Conservation (phyloP, 1,284 basidiomycete genomes). For the Marasmius sp. region DNA sequence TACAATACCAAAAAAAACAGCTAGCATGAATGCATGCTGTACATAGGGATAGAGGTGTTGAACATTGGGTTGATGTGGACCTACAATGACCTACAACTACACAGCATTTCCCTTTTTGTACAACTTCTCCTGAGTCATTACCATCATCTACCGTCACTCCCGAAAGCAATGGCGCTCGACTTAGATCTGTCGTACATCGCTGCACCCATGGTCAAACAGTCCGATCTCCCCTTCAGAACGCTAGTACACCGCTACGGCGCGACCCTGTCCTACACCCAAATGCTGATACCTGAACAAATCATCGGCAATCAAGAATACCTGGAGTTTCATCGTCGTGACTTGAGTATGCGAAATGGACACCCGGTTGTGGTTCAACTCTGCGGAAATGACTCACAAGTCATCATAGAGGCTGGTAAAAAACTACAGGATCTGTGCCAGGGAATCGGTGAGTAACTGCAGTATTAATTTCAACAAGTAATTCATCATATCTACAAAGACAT, state of each 20-base stretch:
- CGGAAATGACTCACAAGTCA: constrained; percentile 60
- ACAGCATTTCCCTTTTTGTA: too few species aligned
- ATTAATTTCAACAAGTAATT: neutral
- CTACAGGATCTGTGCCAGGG: constrained; percentile 61
- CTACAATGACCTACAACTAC: too few species aligned
- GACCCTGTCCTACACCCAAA: constrained; percentile 69
- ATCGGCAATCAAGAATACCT: constrained; percentile 61
- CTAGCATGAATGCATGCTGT: too few species aligned
- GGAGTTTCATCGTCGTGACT: constrained; percentile 55
- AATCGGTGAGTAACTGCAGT: constrained; percentile 50
- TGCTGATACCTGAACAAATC: constrained; percentile 61
- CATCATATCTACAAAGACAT: constrained; percentile 13
- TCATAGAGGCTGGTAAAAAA: constrained; percentile 58
- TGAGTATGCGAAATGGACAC: constrained; percentile 35
- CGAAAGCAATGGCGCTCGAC: neutral
- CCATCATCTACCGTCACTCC: too few species aligned
- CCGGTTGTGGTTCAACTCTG: constrained; percentile 72
- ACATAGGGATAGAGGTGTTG: too few species aligned
- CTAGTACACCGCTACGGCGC: constrained; percentile 59
- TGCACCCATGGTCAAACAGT: constrained; percentile 75
- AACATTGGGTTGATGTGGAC: too few species aligned
- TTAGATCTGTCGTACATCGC: constrained; percentile 42
- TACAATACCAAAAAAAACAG: neutral
- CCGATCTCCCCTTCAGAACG: constrained; percentile 67
- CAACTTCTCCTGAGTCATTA: too few species aligned